These are phyloP conservation scores for Penicillium expansum DNA, from an alignment of 2,329 filamentous ascomycete genomes.

Conservation along the genomic window DNA sequence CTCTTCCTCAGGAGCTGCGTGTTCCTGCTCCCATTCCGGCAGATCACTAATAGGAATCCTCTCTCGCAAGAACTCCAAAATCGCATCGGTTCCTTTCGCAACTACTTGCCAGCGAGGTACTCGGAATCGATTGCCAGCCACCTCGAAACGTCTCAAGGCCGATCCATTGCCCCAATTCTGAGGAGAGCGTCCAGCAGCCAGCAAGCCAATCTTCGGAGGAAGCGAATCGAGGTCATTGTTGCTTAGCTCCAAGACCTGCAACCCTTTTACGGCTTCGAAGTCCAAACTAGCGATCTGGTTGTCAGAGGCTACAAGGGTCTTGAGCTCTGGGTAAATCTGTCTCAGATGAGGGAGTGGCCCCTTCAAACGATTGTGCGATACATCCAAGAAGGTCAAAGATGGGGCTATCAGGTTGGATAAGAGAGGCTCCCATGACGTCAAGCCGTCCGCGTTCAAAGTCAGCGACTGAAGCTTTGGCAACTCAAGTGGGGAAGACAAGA, in stretches of 20 bases:
- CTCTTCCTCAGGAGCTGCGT: slow-evolving; percentile 16
- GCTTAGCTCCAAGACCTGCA: slow-evolving; percentile 73
- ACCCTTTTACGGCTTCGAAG: slow-evolving; percentile 68
- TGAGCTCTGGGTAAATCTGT: slow-evolving; percentile 66
- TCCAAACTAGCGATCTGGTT: slow-evolving; percentile 74
- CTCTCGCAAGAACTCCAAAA: slow-evolving; percentile 75
- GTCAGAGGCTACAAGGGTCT: slow-evolving; percentile 69
- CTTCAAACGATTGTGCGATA: slow-evolving; percentile 77
- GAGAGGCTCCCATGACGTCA: slow-evolving; percentile 68
- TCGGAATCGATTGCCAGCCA: slow-evolving; percentile 81
- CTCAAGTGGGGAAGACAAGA: slow-evolving; percentile 64
- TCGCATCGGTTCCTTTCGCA: slow-evolving; percentile 81
- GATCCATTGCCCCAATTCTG: slow-evolving; percentile 41
- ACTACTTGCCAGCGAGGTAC: slow-evolving; percentile 82
- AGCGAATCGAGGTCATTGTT: slow-evolving; percentile 84
- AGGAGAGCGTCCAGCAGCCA: slow-evolving; percentile 56
- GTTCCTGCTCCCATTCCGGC: slow-evolving; percentile 36
- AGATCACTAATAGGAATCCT: slow-evolving; percentile 60
- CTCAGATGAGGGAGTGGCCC: slow-evolving; percentile 65
- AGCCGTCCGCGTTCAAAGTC: slow-evolving; percentile 70
- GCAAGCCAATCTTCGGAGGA: slow-evolving; percentile 74
- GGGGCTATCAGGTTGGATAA: slow-evolving; percentile 69
- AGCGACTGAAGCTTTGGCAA: slow-evolving; percentile 75
- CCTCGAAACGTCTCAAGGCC: slow-evolving; percentile 66
- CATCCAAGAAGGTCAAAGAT: slow-evolving; percentile 70